phyloP scores from a whole-genome alignment of 225 moss, liverwort and hornwort species.

The Pleurozium schreberi region DNA sequence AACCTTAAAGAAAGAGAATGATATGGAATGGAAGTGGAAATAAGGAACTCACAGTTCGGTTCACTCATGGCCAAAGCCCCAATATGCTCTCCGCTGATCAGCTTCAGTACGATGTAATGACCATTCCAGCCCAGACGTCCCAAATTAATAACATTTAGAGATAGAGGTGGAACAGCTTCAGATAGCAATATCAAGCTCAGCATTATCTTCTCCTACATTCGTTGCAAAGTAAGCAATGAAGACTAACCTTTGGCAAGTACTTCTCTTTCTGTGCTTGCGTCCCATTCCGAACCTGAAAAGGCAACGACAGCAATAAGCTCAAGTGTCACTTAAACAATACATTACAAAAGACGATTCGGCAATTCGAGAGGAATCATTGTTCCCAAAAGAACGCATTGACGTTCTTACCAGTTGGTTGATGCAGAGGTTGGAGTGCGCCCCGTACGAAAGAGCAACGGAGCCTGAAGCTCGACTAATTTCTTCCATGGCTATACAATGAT shows the following conservation, averaged over 20 bases:
- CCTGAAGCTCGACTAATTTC: constrained; percentile 96
- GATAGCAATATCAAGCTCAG: not conserved
- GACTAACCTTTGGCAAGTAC: constrained; percentile 77
- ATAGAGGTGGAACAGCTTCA: not conserved
- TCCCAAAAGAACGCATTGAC: not conserved
- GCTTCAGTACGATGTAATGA: constrained; percentile 31
- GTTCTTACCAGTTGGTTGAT: constrained; percentile 86
- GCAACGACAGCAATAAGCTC: not conserved
- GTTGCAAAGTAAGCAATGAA: not conserved
- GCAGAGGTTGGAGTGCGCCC: constrained; percentile 97
- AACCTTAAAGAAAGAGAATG: not conserved
- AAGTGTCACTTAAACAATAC: not conserved
- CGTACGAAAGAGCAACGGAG: constrained; percentile 92
- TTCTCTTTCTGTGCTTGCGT: constrained; percentile 75
- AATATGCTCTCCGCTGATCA: constrained; percentile 92
- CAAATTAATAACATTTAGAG: not conserved
- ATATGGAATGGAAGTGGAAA: not conserved
- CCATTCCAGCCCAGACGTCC: constrained; percentile 4
- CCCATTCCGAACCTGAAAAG: constrained; percentile 78
- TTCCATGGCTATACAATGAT: constrained; percentile 99
- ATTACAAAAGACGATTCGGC: not conserved
- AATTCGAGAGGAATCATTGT: not conserved
- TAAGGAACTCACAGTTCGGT: constrained; percentile 73
- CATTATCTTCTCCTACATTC: not conserved
- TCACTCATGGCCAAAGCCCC: constrained; percentile 99